phyloP scores from a whole-genome alignment of 257 asterid species.

The Plantago elongata region DNA sequence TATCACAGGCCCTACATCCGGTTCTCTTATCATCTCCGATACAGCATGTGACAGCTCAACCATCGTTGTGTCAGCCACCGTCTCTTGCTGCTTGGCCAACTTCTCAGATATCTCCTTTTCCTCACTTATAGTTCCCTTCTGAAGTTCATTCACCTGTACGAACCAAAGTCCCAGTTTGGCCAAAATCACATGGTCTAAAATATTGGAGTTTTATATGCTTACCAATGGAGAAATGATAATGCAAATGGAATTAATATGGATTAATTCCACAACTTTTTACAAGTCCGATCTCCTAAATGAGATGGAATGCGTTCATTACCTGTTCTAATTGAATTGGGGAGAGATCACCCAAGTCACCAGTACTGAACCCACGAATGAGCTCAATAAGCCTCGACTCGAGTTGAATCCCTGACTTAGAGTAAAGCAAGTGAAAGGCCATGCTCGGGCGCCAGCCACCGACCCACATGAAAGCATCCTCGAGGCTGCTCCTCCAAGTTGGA shows the following conservation, averaged over 20 bases:
- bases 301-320: slow-evolving; percentile 6
- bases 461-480: slow-evolving; percentile 71
- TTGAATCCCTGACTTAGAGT: slow-evolving; percentile 58
- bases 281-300: too few species aligned
- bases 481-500: slow-evolving; percentile 58
- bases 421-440: slow-evolving; percentile 62
- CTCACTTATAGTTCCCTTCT: slow-evolving; percentile 31
- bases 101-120: slow-evolving; percentile 52
- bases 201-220: background rate
- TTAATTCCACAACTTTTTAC: background rate
- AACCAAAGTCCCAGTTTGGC: too few species aligned
- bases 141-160: slow-evolving; percentile 33
- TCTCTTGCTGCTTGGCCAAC: slow-evolving; percentile 56
- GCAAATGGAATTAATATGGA: background rate
- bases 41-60: slow-evolving; percentile 46
- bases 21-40: slow-evolving; percentile 35
- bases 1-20: slow-evolving; percentile 1
- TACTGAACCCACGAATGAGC: slow-evolving; percentile 33
- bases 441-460: slow-evolving; percentile 80
- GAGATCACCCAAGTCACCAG: slow-evolving; percentile 40
- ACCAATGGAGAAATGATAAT: background rate
- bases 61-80: slow-evolving; percentile 44
- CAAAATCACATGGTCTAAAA: background rate
- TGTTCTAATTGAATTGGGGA: slow-evolving; percentile 28
- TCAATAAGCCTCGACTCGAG: slow-evolving; percentile 44